phyloP scores from a whole-genome alignment of 805 yeast species.

The Middelhovenomyces tepae region DNA sequence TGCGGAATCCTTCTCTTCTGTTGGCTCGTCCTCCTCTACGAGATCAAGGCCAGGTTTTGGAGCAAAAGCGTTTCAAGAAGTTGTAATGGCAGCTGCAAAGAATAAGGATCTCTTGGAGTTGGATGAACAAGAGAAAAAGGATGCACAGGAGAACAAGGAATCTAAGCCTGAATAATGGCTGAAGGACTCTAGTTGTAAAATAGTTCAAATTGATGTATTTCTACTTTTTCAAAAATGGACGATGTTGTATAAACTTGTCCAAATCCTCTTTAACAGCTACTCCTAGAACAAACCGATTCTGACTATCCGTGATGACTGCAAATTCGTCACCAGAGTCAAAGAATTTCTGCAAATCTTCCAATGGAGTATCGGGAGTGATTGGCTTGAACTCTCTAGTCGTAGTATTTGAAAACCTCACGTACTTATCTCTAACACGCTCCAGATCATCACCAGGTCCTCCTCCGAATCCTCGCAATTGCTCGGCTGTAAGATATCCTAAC shows the following conservation, averaged over 20 bases:
- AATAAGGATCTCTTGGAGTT: conserved; percentile 38
- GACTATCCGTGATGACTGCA: conserved; percentile 49
- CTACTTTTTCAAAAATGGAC: conserved; percentile 27
- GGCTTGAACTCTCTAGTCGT: conserved; percentile 30
- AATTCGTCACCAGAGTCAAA: conserved; percentile 42
- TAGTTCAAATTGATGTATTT: not conserved
- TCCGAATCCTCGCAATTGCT: conserved; percentile 28
- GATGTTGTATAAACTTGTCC: conserved; percentile 32
- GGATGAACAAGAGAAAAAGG: conserved; percentile 3
- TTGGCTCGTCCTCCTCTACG: too few species aligned
- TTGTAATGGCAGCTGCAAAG: conserved; percentile 58
- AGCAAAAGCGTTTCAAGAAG: conserved; percentile 42
- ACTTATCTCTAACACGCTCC: conserved; percentile 29
- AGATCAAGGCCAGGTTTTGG: too few species aligned
- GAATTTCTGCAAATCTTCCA: conserved; percentile 44
- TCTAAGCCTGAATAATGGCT: not conserved
- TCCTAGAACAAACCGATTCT: conserved; percentile 46
- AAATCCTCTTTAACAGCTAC: conserved; percentile 48
- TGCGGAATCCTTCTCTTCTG: too few species aligned
- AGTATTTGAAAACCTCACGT: conserved; percentile 22
- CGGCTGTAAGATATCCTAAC: conserved; percentile 41
- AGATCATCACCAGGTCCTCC: conserved; percentile 29
- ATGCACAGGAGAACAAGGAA: not conserved
- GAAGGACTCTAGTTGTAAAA: not conserved
- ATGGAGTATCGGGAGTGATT: conserved; percentile 46